Base-by-base conservation (phyloP, 2,329 filamentous ascomycete genomes). In the Graphilbum sp. region DNA sequence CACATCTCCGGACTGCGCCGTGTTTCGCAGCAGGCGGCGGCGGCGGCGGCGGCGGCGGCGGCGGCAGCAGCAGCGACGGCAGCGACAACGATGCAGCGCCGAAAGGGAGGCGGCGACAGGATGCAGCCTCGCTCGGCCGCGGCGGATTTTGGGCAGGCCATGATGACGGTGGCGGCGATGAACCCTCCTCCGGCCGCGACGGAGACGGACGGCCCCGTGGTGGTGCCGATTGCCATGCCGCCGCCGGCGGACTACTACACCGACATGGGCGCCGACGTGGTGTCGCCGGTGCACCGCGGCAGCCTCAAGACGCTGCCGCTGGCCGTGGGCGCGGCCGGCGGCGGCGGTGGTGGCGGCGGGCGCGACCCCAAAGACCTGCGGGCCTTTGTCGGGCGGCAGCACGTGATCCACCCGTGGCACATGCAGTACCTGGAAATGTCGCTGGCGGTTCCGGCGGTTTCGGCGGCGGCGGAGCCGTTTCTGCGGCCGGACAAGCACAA, bases 341-440 rank as follows among this genome's bases (percentile, higher is more conserved):
- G 8, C 27, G 15, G 27, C 10, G 13, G 27, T 5, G n/a, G n/a
- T n/a, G n/a, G n/a, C n/a, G n/a, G n/a, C n/a, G n/a, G n/a, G n/a
- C n/a, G n/a, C n/a, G n/a, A n/a, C n/a, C n/a, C n/a, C n/a, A n/a
- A n/a, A n/a, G n/a, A 6, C n/a, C 30, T 32, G 30, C 17, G 16
- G 32, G 33, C 7, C 17, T 47, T 20, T 17, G 21, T 7, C 37
- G 34, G 30, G 21, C 1, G 16, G 18, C 29, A 38, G 16, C 55
- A 58, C 41, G 50, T 49, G 36, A 37, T 59, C 32, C 41, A 49
- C 17, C 33, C 35, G 5, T 42, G 38, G 30, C 45, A 46, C 31
- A 44, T 50, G 46, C 50, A 45, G 29, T 55, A 51, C 40, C 45
- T 59, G 31, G 52, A 50, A 27, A 33, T 29, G 17, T 29, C 32